phyloP scores from a whole-genome alignment of 768 basidiomycete species.

The Suillus subluteus region DNA sequence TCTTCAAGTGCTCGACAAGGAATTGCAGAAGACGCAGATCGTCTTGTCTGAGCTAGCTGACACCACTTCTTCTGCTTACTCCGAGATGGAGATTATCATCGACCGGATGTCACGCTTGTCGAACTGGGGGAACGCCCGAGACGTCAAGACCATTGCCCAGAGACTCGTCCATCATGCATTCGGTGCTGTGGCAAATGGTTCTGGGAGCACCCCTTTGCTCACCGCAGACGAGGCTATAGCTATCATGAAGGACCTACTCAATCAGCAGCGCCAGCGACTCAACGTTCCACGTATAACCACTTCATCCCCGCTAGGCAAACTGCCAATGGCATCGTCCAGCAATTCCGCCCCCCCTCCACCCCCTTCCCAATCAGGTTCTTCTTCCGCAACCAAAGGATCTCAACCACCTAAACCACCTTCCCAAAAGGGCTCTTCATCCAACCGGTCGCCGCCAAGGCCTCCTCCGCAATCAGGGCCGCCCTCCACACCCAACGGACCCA shows the following conservation, averaged over 20 bases:
- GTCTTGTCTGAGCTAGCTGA: slow-evolving; percentile 41
- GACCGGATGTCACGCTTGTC: slow-evolving; percentile 45
- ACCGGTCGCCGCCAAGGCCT: slow-evolving; percentile 19
- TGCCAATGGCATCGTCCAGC: slow-evolving; percentile 23
- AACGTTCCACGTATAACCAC: slow-evolving; percentile 23
- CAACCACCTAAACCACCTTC: slow-evolving; percentile 23
- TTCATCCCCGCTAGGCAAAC: slow-evolving; percentile 4
- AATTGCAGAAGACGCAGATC: slow-evolving; percentile 50
- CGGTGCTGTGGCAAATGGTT: slow-evolving; percentile 21
- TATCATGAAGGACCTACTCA: slow-evolving; percentile 28
- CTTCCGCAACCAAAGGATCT: slow-evolving; percentile 19
- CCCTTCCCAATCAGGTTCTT: slow-evolving; percentile 23
- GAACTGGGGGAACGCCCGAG: slow-evolving; percentile 74
- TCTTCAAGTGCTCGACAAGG: slow-evolving; percentile 49
- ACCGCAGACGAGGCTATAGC: slow-evolving; percentile 31
- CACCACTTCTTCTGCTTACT: slow-evolving; percentile 30
- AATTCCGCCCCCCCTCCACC: slow-evolving; percentile 26
- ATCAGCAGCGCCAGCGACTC: slow-evolving; percentile 28
- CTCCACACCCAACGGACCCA: slow-evolving; percentile 7
- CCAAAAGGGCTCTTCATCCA: slow-evolving; percentile 8
- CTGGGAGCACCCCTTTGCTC: slow-evolving; percentile 28
- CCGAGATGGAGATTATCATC: slow-evolving; percentile 43
- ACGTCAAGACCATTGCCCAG: slow-evolving; percentile 57
- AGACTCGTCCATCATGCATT: slow-evolving; percentile 49
- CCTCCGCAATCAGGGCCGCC: slow-evolving; percentile 14